phyloP scores from a whole-genome alignment of 345 rosid species.

The Populus davidiana region DNA sequence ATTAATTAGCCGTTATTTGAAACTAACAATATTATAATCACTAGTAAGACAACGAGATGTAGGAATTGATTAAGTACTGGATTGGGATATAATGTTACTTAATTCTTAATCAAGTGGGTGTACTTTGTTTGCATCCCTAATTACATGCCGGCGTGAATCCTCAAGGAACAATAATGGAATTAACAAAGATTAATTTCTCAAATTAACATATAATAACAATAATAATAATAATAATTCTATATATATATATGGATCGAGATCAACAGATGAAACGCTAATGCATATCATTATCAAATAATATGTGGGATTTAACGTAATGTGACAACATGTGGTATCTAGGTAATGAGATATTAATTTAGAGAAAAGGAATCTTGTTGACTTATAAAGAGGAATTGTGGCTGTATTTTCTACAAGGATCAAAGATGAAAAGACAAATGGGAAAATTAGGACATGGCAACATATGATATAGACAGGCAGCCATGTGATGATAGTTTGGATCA shows the following conservation, averaged over 20 bases:
- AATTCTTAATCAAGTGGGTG: constrained; percentile 14
- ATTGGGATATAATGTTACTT: constrained; percentile 13
- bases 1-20: background rate
- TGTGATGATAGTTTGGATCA: constrained; percentile 23
- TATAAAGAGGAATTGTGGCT: background rate
- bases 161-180: constrained; percentile 18
- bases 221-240: background rate
- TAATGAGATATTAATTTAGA: constrained; percentile 23
- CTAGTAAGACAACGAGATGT: constrained; percentile 10
- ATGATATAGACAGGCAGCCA: constrained; percentile 14
- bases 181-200: background rate
- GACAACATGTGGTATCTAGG: constrained; percentile 30
- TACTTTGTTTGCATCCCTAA: constrained; percentile 21
- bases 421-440: constrained; percentile 18
- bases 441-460: constrained; percentile 12
- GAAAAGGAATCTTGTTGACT: constrained; percentile 45
- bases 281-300: constrained; percentile 9
- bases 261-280: background rate
- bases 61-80: background rate
- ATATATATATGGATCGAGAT: constrained; percentile 10
- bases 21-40: background rate
- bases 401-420: background rate
- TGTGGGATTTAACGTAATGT: constrained; percentile 21
- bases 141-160: constrained; percentile 31
- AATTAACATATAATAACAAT: background rate